These are phyloP conservation scores for Leccinum broughii DNA, from an alignment of 768 basidiomycete species.

Conservation along the genomic window DNA sequence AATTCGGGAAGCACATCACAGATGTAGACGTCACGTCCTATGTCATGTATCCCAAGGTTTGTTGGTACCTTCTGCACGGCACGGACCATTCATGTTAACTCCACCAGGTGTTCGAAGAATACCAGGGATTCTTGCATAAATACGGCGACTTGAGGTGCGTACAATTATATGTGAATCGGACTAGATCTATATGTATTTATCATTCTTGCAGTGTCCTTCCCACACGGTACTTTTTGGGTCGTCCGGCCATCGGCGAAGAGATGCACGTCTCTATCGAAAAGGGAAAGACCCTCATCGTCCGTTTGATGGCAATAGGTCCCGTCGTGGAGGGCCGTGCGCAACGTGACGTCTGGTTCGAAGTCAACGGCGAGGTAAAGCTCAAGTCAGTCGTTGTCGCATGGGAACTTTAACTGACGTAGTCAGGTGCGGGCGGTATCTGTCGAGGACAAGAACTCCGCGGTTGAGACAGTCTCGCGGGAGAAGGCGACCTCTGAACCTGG, in stretches of 20 bases:
- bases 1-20: conserved; percentile 93
- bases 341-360: conserved; percentile 98
- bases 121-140: conserved; percentile 91
- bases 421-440: conserved; percentile 93
- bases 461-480: conserved; percentile 93
- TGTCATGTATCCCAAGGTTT: conserved; percentile 97
- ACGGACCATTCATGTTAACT: conserved; percentile 15
- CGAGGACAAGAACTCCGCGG: conserved; percentile 96
- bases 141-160: conserved; percentile 90
- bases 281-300: conserved; percentile 96
- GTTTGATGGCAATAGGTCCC: conserved; percentile 92
- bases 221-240: conserved; percentile 95
- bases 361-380: conserved; percentile 82
- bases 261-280: conserved; percentile 95
- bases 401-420: conserved; percentile 21
- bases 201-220: conserved; percentile 74
- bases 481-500: conserved; percentile 93
- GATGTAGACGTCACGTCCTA: conserved; percentile 93
- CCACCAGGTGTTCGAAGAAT: conserved; percentile 91
- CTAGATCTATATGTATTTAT: conserved; percentile 11
- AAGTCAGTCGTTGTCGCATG: conserved; percentile 5
- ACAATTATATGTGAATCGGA: conserved; percentile 9
- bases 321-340: conserved; percentile 90
- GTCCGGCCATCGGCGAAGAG: conserved; percentile 90
- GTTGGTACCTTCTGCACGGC: conserved; percentile 13